Evolutionary conservation across 768 basidiomycete species (phyloP).

Genomic region (Rhizopogon rudus): DNA sequence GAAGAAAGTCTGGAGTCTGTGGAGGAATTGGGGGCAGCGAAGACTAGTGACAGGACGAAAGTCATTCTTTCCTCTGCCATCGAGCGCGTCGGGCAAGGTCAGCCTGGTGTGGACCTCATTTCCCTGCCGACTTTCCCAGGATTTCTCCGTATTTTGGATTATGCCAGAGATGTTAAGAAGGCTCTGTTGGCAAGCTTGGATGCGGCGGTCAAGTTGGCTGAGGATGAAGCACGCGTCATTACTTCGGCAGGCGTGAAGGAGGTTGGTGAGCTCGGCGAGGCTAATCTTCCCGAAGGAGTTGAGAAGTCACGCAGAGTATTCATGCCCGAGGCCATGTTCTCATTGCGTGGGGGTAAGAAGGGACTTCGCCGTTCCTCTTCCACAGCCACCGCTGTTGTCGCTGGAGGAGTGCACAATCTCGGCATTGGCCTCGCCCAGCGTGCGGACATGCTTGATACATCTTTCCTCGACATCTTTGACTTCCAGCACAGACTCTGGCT

Average conservation of each 20-base stretch:
- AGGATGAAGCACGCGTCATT: slow-evolving; percentile 73
- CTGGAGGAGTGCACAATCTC: slow-evolving; percentile 75
- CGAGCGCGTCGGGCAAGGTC: slow-evolving; percentile 71
- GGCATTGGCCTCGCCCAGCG: slow-evolving; percentile 80
- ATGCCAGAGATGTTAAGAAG: slow-evolving; percentile 72
- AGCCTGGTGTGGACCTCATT: slow-evolving; percentile 54
- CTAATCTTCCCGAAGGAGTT: slow-evolving; percentile 74
- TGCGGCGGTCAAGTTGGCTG: slow-evolving; percentile 69
- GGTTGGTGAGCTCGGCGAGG: slow-evolving; percentile 66
- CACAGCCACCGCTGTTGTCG: slow-evolving; percentile 51
- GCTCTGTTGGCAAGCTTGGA: slow-evolving; percentile 81
- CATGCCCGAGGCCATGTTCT: slow-evolving; percentile 98
- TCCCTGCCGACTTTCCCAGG: slow-evolving; percentile 81
- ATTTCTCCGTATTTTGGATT: slow-evolving; percentile 78
- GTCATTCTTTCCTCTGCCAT: slow-evolving; percentile 61
- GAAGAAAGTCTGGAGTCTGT: slow-evolving; percentile 74
- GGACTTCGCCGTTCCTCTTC: slow-evolving; percentile 29
- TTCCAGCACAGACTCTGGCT: slow-evolving; percentile 73
- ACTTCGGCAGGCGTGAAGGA: slow-evolving; percentile 62
- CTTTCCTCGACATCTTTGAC: slow-evolving; percentile 83
- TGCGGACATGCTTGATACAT: slow-evolving; percentile 72
- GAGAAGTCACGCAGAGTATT: slow-evolving; percentile 82
- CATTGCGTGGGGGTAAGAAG: slow-evolving; percentile 41
- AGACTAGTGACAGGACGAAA: slow-evolving; percentile 50
- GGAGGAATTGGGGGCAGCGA: slow-evolving; percentile 70